Conservation (phyloP, 2,329 filamentous ascomycete species). For the Diaporthe helianthi region DNA sequence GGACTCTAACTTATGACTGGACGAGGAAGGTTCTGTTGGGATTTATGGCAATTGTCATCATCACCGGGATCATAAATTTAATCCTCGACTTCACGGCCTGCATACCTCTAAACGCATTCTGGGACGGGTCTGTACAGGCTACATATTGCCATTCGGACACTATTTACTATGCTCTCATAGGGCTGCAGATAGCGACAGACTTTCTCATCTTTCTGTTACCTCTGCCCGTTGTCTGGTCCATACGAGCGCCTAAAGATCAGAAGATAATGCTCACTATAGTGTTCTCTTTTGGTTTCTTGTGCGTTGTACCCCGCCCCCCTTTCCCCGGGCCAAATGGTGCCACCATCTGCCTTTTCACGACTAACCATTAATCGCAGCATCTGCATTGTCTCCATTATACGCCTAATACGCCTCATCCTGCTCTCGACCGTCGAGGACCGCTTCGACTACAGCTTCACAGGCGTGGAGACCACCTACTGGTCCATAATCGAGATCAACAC, state of each 20-base stretch:
- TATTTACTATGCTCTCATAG: constrained; percentile 36
- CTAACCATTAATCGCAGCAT: constrained; percentile 35
- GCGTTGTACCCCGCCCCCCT: not conserved
- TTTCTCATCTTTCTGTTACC: constrained; percentile 41
- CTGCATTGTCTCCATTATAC: constrained; percentile 40
- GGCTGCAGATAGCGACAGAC: constrained; percentile 39
- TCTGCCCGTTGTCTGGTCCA: constrained; percentile 38
- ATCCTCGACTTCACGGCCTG: constrained; percentile 37
- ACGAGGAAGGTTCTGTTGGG: constrained; percentile 36
- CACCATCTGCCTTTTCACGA: too few species aligned
- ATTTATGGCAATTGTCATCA: constrained; percentile 34
- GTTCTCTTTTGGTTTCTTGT: constrained; percentile 41
- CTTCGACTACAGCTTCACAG: constrained; percentile 38
- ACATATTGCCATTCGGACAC: constrained; percentile 28
- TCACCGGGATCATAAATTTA: constrained; percentile 35
- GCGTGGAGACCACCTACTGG: constrained; percentile 39
- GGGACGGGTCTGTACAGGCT: constrained; percentile 27
- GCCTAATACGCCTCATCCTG: constrained; percentile 37
- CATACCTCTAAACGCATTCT: constrained; percentile 37
- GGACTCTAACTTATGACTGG: constrained; percentile 38
- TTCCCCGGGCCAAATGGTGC: too few species aligned
- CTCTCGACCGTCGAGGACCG: constrained; percentile 32
- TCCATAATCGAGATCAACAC: constrained; percentile 40
- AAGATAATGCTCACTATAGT: constrained; percentile 38
- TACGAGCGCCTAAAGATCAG: constrained; percentile 36